These are phyloP conservation scores for Triangularia verruculosa DNA, from an alignment of 2,329 filamentous ascomycete genomes.

Conservation along the genomic window DNA sequence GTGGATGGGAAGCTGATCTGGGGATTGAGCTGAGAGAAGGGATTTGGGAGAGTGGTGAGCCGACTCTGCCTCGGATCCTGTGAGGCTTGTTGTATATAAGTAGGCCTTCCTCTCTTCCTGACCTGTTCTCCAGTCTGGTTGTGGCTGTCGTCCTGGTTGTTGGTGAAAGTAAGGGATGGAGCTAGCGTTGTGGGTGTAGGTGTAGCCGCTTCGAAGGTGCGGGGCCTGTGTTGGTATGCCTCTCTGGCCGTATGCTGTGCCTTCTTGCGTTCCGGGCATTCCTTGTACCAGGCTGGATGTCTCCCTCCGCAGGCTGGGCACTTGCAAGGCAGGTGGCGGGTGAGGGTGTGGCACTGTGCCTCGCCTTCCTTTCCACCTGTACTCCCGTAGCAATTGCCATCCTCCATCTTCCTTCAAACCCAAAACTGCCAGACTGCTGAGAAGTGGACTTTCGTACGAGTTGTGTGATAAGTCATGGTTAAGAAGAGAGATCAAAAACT, in stretches of 20 bases:
- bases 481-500: too few species aligned
- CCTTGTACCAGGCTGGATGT: background rate
- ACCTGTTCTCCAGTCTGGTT: background rate
- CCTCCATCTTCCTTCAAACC: too few species aligned
- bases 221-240: background rate
- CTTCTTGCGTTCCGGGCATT: background rate
- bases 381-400: too few species aligned
- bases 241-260: background rate
- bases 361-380: background rate
- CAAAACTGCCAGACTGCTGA: too few species aligned
- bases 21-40: too few species aligned
- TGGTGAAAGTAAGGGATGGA: background rate
- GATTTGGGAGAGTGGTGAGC: too few species aligned
- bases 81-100: too few species aligned
- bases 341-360: background rate
- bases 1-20: too few species aligned
- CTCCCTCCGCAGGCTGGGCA: background rate
- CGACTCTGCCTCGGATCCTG: too few species aligned
- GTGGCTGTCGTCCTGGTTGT: background rate
- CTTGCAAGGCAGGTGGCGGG: background rate
- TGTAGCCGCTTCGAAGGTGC: background rate
- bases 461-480: too few species aligned
- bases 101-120: background rate
- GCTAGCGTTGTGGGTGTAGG: slow-evolving; percentile 1
- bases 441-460: too few species aligned